Evolutionary conservation across 2,329 filamentous ascomycete species (phyloP), one percentile per base, ranked within the genome.

Genomic region (Metarhizium anisopliae): DNA sequence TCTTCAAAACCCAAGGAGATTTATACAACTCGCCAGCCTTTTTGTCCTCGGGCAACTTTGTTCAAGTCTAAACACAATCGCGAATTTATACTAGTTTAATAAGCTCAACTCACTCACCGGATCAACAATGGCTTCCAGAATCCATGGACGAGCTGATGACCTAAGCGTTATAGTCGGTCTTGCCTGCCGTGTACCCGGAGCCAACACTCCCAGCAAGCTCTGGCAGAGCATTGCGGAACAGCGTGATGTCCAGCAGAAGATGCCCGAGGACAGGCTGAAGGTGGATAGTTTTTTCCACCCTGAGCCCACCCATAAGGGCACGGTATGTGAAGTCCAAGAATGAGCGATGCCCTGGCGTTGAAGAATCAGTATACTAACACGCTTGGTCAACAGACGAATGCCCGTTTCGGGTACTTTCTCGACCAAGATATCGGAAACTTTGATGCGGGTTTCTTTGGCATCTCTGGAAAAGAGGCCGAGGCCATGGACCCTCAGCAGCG

Each of bases 261-360:
- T 75, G 13, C 74, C 74, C 14, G 65, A 73, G 59, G 69, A 74
- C 55, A 68, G 78, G 38, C 78, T 80, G 67, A 75, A 75, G 60
- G 70, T 68, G 61, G 69, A 64, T 59, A 69, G 56, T 52, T 67
- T 73, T 59, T 68, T 72, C 57, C 71, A 74, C 52, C 70, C 72
- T 1, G 62, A 64, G 47, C 51, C 58, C 18, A 57, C 59, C 16
- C 61, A 64, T 53, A 61, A 62, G 50, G 58, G 58, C 53, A 66
- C 55, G 50, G 59, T 53, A 59, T 62, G 51, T 51, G 32, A 11
- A 40, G 5, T 52, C 13, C 4, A 4, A 14, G 5, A 16, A 20
- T 7, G 4, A 11, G 10, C 11, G 30, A 14, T 2, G 6, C n/a
- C 6, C 6, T 6, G 16, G 18, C 13, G 18, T 40, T 47, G 43